Evolutionary conservation across 192 early-diverging fungal species (phyloP).

Genomic region (Coemansia sp.): DNA sequence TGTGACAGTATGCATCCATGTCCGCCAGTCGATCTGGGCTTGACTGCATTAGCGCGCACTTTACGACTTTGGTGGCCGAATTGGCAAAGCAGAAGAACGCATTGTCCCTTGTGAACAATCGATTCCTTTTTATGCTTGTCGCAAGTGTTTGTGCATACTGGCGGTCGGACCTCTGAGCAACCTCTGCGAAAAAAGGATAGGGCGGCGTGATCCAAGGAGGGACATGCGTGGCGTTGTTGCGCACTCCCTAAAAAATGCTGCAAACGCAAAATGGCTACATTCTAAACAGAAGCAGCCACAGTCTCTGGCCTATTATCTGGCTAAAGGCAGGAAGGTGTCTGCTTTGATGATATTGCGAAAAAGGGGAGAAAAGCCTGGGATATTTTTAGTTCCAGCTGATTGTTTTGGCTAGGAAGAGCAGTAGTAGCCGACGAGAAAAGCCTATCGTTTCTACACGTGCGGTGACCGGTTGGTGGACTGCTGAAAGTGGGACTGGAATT

Average conservation of each 20-base stretch:
- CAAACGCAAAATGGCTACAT: neutral
- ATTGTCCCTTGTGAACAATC: neutral
- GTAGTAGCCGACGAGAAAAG: neutral
- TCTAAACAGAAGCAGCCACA: conserved; percentile 6
- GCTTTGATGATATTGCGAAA: neutral
- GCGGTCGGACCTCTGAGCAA: neutral
- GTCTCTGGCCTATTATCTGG: neutral
- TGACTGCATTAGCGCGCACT: neutral
- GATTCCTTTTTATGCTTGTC: conserved; percentile 2
- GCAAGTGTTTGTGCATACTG: neutral
- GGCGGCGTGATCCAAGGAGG: neutral
- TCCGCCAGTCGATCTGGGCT: neutral
- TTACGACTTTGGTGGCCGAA: neutral
- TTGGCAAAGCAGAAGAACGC: neutral
- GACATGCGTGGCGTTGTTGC: neutral
- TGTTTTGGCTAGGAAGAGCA: conserved; percentile 4
- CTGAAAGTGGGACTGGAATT: neutral
- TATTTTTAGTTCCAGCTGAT: neutral
- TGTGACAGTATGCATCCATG: neutral
- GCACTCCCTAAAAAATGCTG: neutral
- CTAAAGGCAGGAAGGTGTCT: neutral
- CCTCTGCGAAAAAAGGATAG: neutral
- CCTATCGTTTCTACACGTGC: conserved; percentile 9
- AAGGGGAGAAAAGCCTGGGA: neutral
- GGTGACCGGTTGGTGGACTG: conserved; percentile 1